Percentiles rank a stretch among this genome's conserved stretches.
Evolutionary conservation across 495 filamentous ascomycete genomes (phyloP).

Genomic region (Talaromyces liani): DNA sequence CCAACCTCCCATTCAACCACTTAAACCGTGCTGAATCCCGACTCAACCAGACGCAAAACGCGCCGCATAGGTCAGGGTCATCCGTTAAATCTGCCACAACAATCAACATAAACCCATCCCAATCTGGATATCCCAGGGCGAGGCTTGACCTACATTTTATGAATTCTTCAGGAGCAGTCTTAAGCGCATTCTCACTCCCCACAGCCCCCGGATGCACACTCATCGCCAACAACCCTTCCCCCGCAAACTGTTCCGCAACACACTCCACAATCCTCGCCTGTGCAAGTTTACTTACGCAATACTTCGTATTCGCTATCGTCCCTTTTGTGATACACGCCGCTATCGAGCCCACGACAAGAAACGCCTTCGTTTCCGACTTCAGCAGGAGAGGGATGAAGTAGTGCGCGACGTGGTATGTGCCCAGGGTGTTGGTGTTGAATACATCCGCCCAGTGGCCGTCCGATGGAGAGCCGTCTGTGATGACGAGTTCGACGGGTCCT

Average conservation of each 20-base stretch:
- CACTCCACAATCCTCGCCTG: slow-evolving; percentile 35
- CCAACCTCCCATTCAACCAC: slow-evolving; percentile 34
- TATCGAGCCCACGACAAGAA: slow-evolving; percentile 24
- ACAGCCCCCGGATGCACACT: slow-evolving; percentile 42
- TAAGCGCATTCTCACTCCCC: slow-evolving; percentile 26
- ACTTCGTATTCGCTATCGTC: slow-evolving; percentile 19
- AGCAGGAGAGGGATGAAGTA: slow-evolving; percentile 36
- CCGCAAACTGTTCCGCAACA: slow-evolving; percentile 31
- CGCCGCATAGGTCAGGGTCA: slow-evolving; percentile 26
- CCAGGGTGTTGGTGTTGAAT: slow-evolving; percentile 36
- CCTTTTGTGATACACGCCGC: slow-evolving; percentile 17
- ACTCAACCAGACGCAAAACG: slow-evolving; percentile 32
- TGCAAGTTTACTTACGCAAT: slow-evolving; percentile 33
- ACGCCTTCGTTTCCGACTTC: slow-evolving; percentile 13
- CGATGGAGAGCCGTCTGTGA: slow-evolving; percentile 19
- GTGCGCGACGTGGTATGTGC: slow-evolving; percentile 28
- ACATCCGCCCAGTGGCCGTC: slow-evolving; percentile 27
- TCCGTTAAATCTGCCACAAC: slow-evolving; percentile 19
- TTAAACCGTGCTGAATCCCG: background rate
- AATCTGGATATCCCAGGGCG: no score
- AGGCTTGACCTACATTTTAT: background rate
- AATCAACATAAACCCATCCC: background rate
- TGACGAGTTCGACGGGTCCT: slow-evolving; percentile 21
- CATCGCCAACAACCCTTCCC: slow-evolving; percentile 31
- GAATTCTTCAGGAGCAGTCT: slow-evolving; percentile 16